A percentile compares a stretch with the other conserved stretches of the same genome.
These are phyloP conservation scores for Pisolithus marmoratus DNA, from an alignment of 768 basidiomycete species.

Conservation along the genomic window DNA sequence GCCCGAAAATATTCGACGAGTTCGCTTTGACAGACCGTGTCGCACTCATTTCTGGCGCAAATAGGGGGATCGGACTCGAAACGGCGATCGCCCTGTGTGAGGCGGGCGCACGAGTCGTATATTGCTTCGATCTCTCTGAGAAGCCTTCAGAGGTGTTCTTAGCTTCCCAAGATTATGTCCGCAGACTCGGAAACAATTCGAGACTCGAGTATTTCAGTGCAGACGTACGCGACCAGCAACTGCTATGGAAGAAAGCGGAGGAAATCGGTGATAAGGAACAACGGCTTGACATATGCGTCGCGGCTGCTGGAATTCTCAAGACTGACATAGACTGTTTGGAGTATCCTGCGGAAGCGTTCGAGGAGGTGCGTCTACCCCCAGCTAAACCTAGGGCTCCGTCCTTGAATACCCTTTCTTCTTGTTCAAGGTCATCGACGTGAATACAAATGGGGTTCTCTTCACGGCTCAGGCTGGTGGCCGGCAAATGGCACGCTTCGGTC, in stretches of 20 bases:
- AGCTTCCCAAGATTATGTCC: slow-evolving; percentile 49
- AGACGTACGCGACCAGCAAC: slow-evolving; percentile 61
- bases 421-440: slow-evolving; percentile 56
- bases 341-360: slow-evolving; percentile 60
- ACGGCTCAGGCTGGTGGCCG: slow-evolving; percentile 57
- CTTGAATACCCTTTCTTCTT: not conserved
- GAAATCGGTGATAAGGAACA: slow-evolving; percentile 62
- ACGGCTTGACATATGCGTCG: slow-evolving; percentile 70
- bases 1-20: slow-evolving; percentile 53
- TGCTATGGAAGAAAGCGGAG: slow-evolving; percentile 50
- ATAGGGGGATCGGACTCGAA: slow-evolving; percentile 73
- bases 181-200: slow-evolving; percentile 34
- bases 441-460: slow-evolving; percentile 55
- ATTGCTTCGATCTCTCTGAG: slow-evolving; percentile 60
- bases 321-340: slow-evolving; percentile 56
- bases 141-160: slow-evolving; percentile 54
- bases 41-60: slow-evolving; percentile 57
- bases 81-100: slow-evolving; percentile 72
- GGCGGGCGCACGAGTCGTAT: slow-evolving; percentile 63
- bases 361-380: slow-evolving; percentile 38
- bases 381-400: not conserved
- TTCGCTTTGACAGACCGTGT: slow-evolving; percentile 54
- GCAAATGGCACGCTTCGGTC: slow-evolving; percentile 47
- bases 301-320: slow-evolving; percentile 71
- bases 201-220: slow-evolving; percentile 57